phyloP scores from a whole-genome alignment of 1,139 yeast species.

The Pneumocystis carinii region DNA sequence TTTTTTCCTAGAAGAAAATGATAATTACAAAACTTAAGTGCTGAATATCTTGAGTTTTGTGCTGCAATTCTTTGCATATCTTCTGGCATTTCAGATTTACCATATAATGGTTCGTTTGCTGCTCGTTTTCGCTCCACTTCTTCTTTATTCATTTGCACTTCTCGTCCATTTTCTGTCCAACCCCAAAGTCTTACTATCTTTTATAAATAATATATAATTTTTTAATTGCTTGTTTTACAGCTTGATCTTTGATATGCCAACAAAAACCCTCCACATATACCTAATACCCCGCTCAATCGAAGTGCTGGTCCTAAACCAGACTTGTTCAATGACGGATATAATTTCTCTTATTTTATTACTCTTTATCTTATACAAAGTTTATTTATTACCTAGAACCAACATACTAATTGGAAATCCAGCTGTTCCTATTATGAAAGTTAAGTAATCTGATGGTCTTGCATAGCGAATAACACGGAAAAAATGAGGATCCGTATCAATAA shows the following conservation, averaged over 20 bases:
- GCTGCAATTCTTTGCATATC: conserved; percentile 65
- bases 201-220: background rate
- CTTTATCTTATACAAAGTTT: background rate
- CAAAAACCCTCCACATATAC: conserved; percentile 57
- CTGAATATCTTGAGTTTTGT: conserved; percentile 66
- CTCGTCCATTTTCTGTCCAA: conserved; percentile 55
- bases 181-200: conserved; percentile 66
- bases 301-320: background rate
- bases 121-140: conserved; percentile 57
- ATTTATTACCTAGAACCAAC: conserved; percentile 44
- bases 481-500: conserved; percentile 69
- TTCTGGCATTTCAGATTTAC: conserved; percentile 37
- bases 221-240: background rate
- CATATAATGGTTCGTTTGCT: conserved; percentile 54
- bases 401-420: conserved; percentile 31
- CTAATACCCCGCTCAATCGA: conserved; percentile 29
- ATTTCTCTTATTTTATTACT: background rate
- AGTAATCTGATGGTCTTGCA: conserved; percentile 55
- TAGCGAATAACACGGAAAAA: conserved; percentile 57
- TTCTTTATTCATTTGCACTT: conserved; percentile 57
- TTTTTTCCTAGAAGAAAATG: background rate
- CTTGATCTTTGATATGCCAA: conserved; percentile 38
- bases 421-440: conserved; percentile 52
- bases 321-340: background rate
- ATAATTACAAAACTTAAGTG: conserved; percentile 29